A percentile compares a stretch with the other conserved stretches of the same genome.
phyloP scores from a whole-genome alignment of 2,329 filamentous ascomycete genomes.

The Blastomyces silverae region DNA sequence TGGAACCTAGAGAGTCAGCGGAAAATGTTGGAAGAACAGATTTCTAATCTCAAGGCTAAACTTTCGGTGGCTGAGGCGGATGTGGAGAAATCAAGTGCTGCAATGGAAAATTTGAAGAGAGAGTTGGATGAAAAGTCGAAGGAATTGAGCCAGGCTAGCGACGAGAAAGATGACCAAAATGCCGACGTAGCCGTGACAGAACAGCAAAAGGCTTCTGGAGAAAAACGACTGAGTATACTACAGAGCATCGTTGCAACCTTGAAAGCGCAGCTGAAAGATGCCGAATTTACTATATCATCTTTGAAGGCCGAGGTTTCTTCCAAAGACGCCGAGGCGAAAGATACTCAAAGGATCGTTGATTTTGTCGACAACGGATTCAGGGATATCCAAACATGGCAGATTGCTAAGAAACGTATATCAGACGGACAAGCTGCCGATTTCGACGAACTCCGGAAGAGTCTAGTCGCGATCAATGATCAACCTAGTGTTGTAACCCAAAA shows the following conservation, averaged over 20 bases:
- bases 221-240: slow-evolving; percentile 50
- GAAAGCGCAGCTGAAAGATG: slow-evolving; percentile 48
- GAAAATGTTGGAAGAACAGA: slow-evolving; percentile 35
- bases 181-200: slow-evolving; percentile 25
- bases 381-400: slow-evolving; percentile 33
- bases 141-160: slow-evolving; percentile 35
- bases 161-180: slow-evolving; percentile 23
- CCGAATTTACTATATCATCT: slow-evolving; percentile 45
- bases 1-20: slow-evolving; percentile 43
- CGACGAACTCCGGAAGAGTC: slow-evolving; percentile 31
- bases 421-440: slow-evolving; percentile 34
- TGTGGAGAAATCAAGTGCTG: slow-evolving; percentile 27
- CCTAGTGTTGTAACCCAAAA: slow-evolving; percentile 16
- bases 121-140: slow-evolving; percentile 39
- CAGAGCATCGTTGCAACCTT: slow-evolving; percentile 52
- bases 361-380: slow-evolving; percentile 38
- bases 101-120: slow-evolving; percentile 32
- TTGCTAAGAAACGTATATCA: slow-evolving; percentile 30
- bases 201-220: slow-evolving; percentile 36
- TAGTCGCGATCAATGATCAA: slow-evolving; percentile 24
- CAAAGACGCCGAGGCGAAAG: slow-evolving; percentile 33
- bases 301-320: slow-evolving; percentile 41
- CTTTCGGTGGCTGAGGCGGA: slow-evolving; percentile 30
- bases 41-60: slow-evolving; percentile 38
- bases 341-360: slow-evolving; percentile 33